Percentiles rank a stretch among this genome's conserved stretches.
Conservation (phyloP, 257 asterid species). For the Ehretia macrophylla region DNA sequence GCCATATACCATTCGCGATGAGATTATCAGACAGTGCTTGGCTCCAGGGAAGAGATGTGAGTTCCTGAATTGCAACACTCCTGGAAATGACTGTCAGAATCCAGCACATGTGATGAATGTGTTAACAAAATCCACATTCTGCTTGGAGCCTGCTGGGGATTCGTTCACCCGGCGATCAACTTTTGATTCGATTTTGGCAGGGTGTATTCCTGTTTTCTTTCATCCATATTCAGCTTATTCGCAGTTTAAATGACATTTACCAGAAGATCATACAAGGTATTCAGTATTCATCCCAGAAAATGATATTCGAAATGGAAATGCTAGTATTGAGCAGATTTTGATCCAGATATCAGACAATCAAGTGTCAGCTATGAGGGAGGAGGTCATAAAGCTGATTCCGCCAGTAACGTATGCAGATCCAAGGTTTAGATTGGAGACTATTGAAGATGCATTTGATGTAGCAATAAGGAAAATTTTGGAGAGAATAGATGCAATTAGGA, state of each 20-base stretch:
- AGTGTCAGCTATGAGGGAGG: neutral
- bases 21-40: neutral
- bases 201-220: constrained; percentile 7
- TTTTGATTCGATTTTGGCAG: constrained; percentile 5
- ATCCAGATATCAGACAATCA: neutral
- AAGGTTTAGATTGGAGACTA: neutral
- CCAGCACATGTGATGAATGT: neutral
- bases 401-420: neutral
- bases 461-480: neutral
- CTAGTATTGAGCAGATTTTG: neutral
- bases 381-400: neutral
- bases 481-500: neutral
- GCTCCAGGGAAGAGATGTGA: constrained; percentile 1
- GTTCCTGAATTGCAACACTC: neutral
- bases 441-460: neutral
- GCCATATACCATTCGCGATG: neutral
- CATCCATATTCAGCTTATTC: neutral
- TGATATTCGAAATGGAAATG: neutral
- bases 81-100: neutral
- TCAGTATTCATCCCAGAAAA: neutral
- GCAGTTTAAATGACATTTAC: neutral
- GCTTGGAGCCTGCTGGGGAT: neutral
- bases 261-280: neutral
- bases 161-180: neutral
- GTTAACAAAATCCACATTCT: neutral